Base-by-base conservation (phyloP, 345 rosid genomes). In the Carallia brachiata region DNA sequence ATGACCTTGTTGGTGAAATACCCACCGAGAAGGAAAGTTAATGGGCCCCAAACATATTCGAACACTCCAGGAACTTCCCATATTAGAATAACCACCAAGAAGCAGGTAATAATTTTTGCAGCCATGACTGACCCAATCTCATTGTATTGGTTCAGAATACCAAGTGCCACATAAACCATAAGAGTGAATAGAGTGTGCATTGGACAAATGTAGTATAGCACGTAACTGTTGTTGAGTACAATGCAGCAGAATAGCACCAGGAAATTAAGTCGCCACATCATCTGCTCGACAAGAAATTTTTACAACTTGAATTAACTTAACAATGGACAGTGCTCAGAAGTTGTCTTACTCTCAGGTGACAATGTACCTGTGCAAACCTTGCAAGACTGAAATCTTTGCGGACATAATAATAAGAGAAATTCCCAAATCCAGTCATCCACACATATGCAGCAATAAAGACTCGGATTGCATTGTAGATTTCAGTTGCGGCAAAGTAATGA, bases 401-500 rank as follows among this genome's bases (percentile, higher is more conserved):
- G 69, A 95, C 77, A 67, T 95, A 95, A 76, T 95, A 95, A 77
- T 92, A 92, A n/a, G 99, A 95, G 80, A 95, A 95, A 76, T 92
- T 92, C 67, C 97, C 99, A 75, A 95, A 95, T 70, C 99, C 99
- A 84, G 99, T 95, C 99, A 95, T 95, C 99, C 99, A 95, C 70
- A 95, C 99, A 84, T 95, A 95, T 55, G 92, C 91, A 50, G 99
- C 99, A 83, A 95, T 95, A 72, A 95, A 95, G 28, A 95, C 0
- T 53, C 99, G 87, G 68, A 95, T 95, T 34, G 99, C 97, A 84
- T 95, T 95, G 66, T 95, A 95, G 70, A 89, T 81, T 85, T 95
- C 99, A 71, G 71, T 70, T 59, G 99, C 99, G 71, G 99, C 97
- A 85, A 95, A 95, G 92, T 95, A 95, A 84, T 95, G 99, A 84